phyloP scores from a whole-genome alignment of 2,329 filamentous ascomycete species.

The Sclerotinia sclerotiorum region DNA sequence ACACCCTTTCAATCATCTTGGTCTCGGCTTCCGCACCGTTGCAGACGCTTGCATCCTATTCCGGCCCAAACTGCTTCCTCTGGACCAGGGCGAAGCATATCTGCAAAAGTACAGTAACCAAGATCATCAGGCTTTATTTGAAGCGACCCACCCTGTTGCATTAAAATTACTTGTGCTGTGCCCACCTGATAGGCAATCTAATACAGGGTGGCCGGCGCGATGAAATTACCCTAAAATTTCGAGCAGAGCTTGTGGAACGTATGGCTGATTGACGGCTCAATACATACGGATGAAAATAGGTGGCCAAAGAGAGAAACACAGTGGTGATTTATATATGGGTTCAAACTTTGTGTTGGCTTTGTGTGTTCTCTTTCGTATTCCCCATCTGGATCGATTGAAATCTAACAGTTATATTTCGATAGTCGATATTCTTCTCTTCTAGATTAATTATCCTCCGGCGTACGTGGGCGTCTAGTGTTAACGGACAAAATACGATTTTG shows the following conservation, averaged over 20 bases:
- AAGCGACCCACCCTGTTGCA: slow-evolving; percentile 15
- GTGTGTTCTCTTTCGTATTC: slow-evolving; percentile 9
- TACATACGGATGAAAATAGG: slow-evolving; percentile 9
- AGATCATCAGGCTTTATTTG: slow-evolving; percentile 3
- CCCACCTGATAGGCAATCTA: slow-evolving; percentile 22
- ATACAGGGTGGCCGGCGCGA: slow-evolving; percentile 9
- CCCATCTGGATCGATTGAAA: slow-evolving; percentile 13
- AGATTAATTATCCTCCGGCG: background rate
- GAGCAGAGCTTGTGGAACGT: slow-evolving; percentile 18
- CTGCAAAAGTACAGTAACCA: background rate
- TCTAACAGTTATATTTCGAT: slow-evolving; percentile 16
- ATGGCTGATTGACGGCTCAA: slow-evolving; percentile 21
- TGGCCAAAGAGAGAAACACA: slow-evolving; percentile 16
- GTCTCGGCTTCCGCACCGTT: slow-evolving; percentile 26
- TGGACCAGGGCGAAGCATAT: slow-evolving; percentile 10
- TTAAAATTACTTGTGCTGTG: slow-evolving; percentile 12
- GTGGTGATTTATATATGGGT: slow-evolving; percentile 4
- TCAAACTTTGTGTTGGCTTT: background rate
- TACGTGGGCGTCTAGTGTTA: background rate
- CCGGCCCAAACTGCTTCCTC: slow-evolving; percentile 22
- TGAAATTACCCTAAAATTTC: background rate
- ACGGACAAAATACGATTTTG: background rate
- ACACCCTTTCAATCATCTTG: slow-evolving; percentile 1
- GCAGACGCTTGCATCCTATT: slow-evolving; percentile 31
- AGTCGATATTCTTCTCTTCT: background rate